These are phyloP conservation scores for Aspergillus hancockii DNA, from an alignment of 495 filamentous ascomycete species.

Conservation along the genomic window DNA sequence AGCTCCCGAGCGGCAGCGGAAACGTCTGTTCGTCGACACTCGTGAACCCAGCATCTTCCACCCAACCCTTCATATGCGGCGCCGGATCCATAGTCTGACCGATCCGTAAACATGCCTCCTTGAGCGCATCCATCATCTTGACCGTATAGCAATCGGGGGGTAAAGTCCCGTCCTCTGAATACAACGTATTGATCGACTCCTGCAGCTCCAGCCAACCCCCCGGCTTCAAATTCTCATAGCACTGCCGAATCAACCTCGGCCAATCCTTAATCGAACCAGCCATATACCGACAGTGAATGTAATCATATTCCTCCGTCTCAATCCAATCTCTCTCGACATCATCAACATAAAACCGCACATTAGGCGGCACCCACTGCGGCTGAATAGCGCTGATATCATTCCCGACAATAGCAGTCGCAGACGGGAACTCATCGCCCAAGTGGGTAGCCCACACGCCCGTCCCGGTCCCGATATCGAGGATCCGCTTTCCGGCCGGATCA, in stretches of 20 bases:
- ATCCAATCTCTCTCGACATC: conserved; percentile 49
- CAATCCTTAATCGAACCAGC: conserved; percentile 53
- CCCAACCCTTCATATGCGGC: conserved; percentile 28
- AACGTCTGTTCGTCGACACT: conserved; percentile 27
- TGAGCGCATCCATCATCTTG: conserved; percentile 30
- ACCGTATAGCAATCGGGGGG: conserved; percentile 34
- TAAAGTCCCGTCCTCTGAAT: conserved; percentile 35
- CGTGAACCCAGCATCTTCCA: conserved; percentile 36
- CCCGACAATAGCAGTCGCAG: conserved; percentile 18
- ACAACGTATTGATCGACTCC: conserved; percentile 26
- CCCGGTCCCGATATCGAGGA: conserved; percentile 44
- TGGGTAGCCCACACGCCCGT: conserved; percentile 59
- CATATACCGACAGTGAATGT: conserved; percentile 56
- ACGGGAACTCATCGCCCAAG: conserved; percentile 21
- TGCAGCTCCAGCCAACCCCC: conserved; percentile 46
- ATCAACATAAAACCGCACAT: conserved; percentile 54
- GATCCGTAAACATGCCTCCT: conserved; percentile 20
- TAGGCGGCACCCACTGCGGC: conserved; percentile 48
- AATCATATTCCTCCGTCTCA: conserved; percentile 49
- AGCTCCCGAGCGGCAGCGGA: conserved; percentile 36
- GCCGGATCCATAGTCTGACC: conserved; percentile 35
- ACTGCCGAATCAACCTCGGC: conserved; percentile 34
- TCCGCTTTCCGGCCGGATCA: conserved; percentile 32
- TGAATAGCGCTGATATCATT: conserved; percentile 33
- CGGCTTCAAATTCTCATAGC: conserved; percentile 33